These are phyloP conservation scores for Didymella segeticola DNA, from an alignment of 2,329 filamentous ascomycete species.

Conservation along the genomic window DNA sequence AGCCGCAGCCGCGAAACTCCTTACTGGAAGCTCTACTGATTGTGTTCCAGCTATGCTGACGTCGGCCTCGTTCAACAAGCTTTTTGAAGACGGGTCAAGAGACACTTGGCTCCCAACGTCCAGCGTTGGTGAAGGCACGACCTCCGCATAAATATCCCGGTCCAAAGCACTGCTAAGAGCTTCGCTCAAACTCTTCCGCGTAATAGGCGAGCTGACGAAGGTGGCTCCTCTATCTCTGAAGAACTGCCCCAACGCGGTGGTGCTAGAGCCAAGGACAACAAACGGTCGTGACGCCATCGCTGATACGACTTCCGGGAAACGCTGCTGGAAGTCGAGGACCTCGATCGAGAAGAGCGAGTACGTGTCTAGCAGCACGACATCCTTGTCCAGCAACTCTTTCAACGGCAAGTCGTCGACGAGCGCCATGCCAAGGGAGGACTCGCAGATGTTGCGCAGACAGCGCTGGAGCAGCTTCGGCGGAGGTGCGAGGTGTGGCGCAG, in stretches of 20 bases:
- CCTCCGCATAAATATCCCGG: background rate
- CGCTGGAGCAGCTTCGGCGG: slow-evolving; percentile 1
- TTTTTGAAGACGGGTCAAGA: background rate
- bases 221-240: background rate
- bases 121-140: background rate
- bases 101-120: background rate
- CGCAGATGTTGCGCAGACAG: slow-evolving; percentile 13
- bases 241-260: background rate
- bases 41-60: no score
- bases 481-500: background rate
- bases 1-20: no score
- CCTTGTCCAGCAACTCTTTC: background rate
- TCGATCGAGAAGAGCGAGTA: background rate
- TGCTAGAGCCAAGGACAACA: slow-evolving; percentile 1
- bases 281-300: background rate
- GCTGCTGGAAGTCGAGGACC: background rate
- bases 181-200: background rate
- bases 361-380: background rate
- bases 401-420: slow-evolving; percentile 9
- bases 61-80: no score
- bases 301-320: slow-evolving; percentile 1
- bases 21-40: no score
- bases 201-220: slow-evolving; percentile 1
- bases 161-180: background rate
- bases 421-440: slow-evolving; percentile 7